Evolutionary conservation across 495 filamentous ascomycete genomes (phyloP).

Genomic region (Penicillium goetzii): DNA sequence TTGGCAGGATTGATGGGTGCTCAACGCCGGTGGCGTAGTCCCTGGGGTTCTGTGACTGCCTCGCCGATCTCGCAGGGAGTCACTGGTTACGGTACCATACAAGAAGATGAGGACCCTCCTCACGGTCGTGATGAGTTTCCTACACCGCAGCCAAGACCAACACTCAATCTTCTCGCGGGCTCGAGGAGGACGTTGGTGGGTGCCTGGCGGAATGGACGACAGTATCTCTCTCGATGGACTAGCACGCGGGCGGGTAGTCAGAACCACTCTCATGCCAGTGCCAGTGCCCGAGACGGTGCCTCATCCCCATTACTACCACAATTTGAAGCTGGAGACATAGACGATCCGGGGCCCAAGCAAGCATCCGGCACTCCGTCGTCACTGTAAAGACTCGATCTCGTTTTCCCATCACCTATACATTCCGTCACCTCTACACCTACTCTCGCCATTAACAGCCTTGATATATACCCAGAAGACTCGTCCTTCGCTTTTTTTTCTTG

Average conservation of each 20-base stretch:
- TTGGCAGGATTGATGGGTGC: conserved; percentile 25
- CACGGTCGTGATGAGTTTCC: conserved; percentile 2
- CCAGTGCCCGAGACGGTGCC: conserved; percentile 12
- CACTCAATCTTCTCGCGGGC: conserved; percentile 34
- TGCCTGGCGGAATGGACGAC: conserved; percentile 36
- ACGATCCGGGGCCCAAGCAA: neutral
- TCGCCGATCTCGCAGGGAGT: conserved; percentile 5
- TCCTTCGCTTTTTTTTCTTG: neutral
- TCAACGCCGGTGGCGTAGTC: conserved; percentile 28
- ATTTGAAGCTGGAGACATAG: conserved; percentile 10
- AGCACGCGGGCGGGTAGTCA: conserved; percentile 27
- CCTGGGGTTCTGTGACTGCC: conserved; percentile 6
- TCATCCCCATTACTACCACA: conserved; percentile 29
- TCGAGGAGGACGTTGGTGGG: conserved; percentile 36
- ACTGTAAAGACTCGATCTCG: conserved; percentile 5
- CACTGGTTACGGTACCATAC: conserved; percentile 39
- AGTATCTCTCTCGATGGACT: conserved; percentile 34
- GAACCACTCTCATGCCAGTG: conserved; percentile 4
- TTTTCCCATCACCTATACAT: neutral
- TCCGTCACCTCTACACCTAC: neutral
- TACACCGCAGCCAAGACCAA: neutral
- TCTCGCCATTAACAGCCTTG: neutral
- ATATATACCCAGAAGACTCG: conserved; percentile 3
- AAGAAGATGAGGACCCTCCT: conserved; percentile 22
- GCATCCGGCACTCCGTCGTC: conserved; percentile 8